Evolutionary conservation across 441 rosid genomes (phyloP).

Genomic region (Adansonia grandidieri): DNA sequence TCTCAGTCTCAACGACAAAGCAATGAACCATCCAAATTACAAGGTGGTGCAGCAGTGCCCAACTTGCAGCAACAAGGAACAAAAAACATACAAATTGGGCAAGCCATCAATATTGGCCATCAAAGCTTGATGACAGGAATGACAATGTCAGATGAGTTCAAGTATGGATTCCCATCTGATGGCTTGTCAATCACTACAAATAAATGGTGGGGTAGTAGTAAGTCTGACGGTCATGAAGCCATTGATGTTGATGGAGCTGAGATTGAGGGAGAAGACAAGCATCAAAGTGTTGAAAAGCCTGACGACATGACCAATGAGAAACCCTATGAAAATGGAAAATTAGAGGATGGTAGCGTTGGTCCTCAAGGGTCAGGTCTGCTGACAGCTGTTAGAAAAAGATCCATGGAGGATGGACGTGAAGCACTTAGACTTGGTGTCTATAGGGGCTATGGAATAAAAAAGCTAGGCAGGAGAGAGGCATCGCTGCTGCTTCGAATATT

Average conservation of each 20-base stretch:
- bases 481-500: slow-evolving; percentile 50
- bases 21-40: slow-evolving; percentile 31
- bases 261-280: slow-evolving; percentile 35
- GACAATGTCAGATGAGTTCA: slow-evolving; percentile 62
- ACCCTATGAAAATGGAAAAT: slow-evolving; percentile 35
- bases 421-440: slow-evolving; percentile 47
- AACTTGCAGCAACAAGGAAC: slow-evolving; percentile 48
- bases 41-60: slow-evolving; percentile 32
- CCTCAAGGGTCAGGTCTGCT: slow-evolving; percentile 39
- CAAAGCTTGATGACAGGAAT: slow-evolving; percentile 50
- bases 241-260: slow-evolving; percentile 32
- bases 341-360: slow-evolving; percentile 22
- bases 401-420: slow-evolving; percentile 52
- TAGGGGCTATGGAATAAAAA: slow-evolving; percentile 39
- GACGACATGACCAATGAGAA: slow-evolving; percentile 28
- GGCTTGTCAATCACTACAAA: slow-evolving; percentile 54
- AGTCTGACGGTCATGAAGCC: slow-evolving; percentile 27
- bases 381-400: slow-evolving; percentile 48
- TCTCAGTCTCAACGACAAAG: slow-evolving; percentile 33
- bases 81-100: slow-evolving; percentile 33
- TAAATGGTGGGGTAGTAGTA: slow-evolving; percentile 71
- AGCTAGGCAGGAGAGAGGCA: slow-evolving; percentile 45
- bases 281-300: slow-evolving; percentile 30
- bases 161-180: slow-evolving; percentile 64
- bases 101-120: slow-evolving; percentile 35